Evolutionary conservation across 2,329 filamentous ascomycete species (phyloP).

Genomic region (Pyrenophora graminea): DNA sequence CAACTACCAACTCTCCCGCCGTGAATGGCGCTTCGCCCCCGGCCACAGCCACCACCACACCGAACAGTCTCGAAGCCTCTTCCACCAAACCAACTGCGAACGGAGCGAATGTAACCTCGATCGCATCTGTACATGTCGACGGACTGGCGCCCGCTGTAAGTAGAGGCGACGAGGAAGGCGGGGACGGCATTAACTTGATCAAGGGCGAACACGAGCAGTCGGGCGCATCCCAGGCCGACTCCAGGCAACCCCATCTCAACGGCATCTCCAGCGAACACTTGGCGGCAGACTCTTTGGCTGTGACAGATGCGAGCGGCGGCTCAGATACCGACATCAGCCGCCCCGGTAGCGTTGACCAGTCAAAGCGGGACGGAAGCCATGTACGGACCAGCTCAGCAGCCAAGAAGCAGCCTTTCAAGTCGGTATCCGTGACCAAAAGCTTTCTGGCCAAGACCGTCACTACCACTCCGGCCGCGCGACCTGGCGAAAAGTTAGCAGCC

Average conservation of each 20-base stretch:
- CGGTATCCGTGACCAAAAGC: conserved; percentile 82
- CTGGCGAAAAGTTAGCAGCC: conserved; percentile 59
- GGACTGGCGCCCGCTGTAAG: conserved; percentile 30
- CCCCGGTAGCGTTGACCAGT: conserved; percentile 56
- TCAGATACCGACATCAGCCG: conserved; percentile 77
- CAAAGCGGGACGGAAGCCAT: conserved; percentile 63
- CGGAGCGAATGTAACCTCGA: conserved; percentile 24
- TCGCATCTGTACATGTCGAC: conserved; percentile 20
- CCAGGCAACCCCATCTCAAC: conserved; percentile 39
- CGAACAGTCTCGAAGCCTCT: conserved; percentile 36
- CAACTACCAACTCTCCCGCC: conserved; percentile 61
- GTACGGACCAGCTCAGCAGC: conserved; percentile 59
- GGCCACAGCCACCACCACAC: conserved; percentile 39
- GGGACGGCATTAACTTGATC: conserved; percentile 19
- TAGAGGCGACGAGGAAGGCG: conserved; percentile 2
- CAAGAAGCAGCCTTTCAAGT: conserved; percentile 82
- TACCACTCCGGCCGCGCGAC: conserved; percentile 56
- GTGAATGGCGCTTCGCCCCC: conserved; percentile 52
- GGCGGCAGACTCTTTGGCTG: conserved; percentile 45
- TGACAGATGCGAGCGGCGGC: conserved; percentile 72
- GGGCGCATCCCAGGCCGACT: conserved; percentile 16
- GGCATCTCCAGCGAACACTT: conserved; percentile 43
- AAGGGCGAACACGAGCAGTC: conserved; percentile 23
- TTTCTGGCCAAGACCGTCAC: conserved; percentile 75
- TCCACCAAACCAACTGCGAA: conserved; percentile 44